Evolutionary conservation across 2,329 filamentous ascomycete species (phyloP), one percentile per base, ranked within the genome.

Genomic region (Phyllosticta citriasiana): DNA sequence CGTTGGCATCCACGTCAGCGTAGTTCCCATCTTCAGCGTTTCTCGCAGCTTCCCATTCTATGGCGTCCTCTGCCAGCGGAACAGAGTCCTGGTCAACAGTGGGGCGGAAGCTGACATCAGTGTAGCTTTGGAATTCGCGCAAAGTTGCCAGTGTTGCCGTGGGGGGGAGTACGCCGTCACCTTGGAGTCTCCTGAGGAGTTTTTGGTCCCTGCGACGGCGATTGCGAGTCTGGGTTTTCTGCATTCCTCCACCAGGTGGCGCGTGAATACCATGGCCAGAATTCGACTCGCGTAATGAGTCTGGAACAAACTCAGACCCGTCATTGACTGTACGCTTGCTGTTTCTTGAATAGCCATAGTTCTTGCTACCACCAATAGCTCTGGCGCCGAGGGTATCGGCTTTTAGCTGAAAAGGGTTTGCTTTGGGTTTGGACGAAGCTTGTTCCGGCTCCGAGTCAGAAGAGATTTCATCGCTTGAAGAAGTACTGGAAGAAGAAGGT

Each of bases 221-320:
- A n/a, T 60, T 60, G 12, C 84, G 80, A 25, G 73, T 73, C 57
- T 79, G 78, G 0, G 85, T 88, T 19, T 69, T 66, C 24, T 68
- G 65, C 33, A 75, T 77, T 14, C 40, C 40, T n/a, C n/a, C 14
- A n/a, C 40, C 40, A 47, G 12, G 40, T n/a, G 40, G 40, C 40
- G n/a, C 40, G 4, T 3, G 14, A n/a, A 5, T n/a, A 16, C 6
- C 14, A 65, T 1, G 80, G 81, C 22, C 77, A 69, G n/a, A 74
- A 69, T 66, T 84, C 81, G 14, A 53, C 60, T 76, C 57, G 4
- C 19, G 19, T 22, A 22, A 22, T 22, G 2, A 22, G 19, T 22
- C 19, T 22, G 19, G 19, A 22, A 22, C 19, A 22, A 22, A 22
- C 19, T 22, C 76, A 75, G 40, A 16, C 2, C 14, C n/a, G 40